Percentiles rank a stretch among this genome's conserved stretches.
Conservation (phyloP, 306 rosid genomes). For the Prunus fruticosa region DNA sequence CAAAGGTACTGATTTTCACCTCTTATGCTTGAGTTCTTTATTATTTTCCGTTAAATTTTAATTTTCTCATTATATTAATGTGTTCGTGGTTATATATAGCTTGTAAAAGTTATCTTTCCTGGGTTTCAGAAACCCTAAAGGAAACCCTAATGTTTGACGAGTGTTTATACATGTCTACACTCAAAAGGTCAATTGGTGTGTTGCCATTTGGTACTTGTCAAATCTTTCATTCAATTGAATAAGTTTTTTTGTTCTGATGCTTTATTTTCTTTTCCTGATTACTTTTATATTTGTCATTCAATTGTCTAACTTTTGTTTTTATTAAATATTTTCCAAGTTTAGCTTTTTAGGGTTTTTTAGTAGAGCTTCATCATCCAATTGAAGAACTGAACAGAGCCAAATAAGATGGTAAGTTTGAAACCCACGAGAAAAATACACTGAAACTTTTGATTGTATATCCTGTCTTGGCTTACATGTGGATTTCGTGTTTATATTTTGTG, state of each 20-base stretch:
- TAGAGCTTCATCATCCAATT: not conserved
- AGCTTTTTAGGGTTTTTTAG: conserved; percentile 24
- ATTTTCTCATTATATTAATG: not conserved
- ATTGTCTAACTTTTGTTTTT: not conserved
- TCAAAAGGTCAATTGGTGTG: not conserved
- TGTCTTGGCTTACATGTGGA: not conserved
- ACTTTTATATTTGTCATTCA: not conserved
- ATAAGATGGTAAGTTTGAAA: conserved; percentile 29
- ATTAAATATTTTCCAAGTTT: too few relatives aligned
- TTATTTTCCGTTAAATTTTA: not conserved
- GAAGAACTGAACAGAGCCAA: conserved; percentile 14
- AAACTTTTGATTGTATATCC: not conserved
- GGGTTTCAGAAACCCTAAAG: conserved; percentile 3
- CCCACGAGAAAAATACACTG: not conserved
- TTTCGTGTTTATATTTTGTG: not conserved
- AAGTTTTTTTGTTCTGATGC: not conserved
- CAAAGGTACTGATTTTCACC: not conserved
- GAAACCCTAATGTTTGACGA: conserved; percentile 4
- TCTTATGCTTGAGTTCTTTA: not conserved
- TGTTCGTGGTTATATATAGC: not conserved
- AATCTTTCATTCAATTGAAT: not conserved
- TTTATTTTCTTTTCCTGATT: not conserved
- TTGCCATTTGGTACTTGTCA: not conserved
- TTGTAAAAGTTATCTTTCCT: not conserved
- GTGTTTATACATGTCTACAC: not conserved